These are phyloP conservation scores for Raphanus hybrid DNA, from an alignment of 441 rosid species.

Conservation along the genomic window DNA sequence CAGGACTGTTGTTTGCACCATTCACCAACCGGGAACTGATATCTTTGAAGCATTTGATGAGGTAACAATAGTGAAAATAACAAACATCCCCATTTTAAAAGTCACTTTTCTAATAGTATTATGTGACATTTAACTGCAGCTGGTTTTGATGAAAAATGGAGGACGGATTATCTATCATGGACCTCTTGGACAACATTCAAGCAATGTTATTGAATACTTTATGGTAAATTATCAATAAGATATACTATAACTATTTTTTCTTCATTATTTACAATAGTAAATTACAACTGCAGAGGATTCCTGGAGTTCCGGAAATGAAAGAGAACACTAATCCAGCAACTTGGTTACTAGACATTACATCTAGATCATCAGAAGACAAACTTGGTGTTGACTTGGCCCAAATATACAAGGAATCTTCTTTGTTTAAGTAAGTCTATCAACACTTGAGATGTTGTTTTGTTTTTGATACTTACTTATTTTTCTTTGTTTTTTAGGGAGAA, in stretches of 20 bases:
- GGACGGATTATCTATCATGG: conserved; percentile 57
- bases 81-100: not conserved
- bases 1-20: conserved; percentile 61
- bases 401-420: conserved; percentile 44
- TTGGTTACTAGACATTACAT: conserved; percentile 53
- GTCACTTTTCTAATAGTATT: not conserved
- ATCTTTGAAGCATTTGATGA: conserved; percentile 61
- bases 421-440: conserved; percentile 38
- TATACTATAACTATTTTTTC: not conserved
- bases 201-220: conserved; percentile 50
- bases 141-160: conserved; percentile 57
- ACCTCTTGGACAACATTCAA: conserved; percentile 50
- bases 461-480: not conserved
- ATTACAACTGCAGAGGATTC: conserved; percentile 36
- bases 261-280: not conserved
- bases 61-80: conserved; percentile 31
- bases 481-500: conserved; percentile 24
- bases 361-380: conserved; percentile 43
- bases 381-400: conserved; percentile 51
- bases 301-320: conserved; percentile 46
- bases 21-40: conserved; percentile 64
- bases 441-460: not conserved
- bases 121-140: conserved; percentile 37
- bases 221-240: conserved; percentile 40
- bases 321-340: conserved; percentile 53